Evolutionary conservation across 371 early-diverging fungal genomes (phyloP).

Genomic region (Mucor lusitanicus): DNA sequence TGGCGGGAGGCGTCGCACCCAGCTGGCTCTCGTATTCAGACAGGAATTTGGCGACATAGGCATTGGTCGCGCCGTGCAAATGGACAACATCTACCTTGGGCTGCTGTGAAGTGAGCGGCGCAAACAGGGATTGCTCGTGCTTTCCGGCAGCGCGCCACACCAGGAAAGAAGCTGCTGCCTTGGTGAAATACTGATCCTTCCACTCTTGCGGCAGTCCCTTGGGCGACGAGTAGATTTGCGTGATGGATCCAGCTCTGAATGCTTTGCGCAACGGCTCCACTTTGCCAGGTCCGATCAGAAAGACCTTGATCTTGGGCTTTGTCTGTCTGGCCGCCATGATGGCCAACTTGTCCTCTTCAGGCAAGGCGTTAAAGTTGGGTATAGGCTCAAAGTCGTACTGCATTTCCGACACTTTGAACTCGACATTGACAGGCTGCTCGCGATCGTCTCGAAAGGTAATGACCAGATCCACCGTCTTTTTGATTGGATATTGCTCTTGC

Average conservation of each 20-base stretch:
- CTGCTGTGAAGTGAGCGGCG: conserved; percentile 24
- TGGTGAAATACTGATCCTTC: conserved; percentile 65
- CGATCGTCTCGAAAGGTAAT: conserved; percentile 47
- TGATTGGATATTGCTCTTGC: conserved; percentile 39
- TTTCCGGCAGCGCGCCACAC: conserved; percentile 47
- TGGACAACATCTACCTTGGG: conserved; percentile 60
- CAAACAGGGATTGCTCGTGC: conserved; percentile 61
- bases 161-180: conserved; percentile 61
- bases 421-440: conserved; percentile 31
- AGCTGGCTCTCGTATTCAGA: conserved; percentile 36
- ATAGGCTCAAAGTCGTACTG: conserved; percentile 31
- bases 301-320: conserved; percentile 39
- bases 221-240: conserved; percentile 55
- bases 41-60: conserved; percentile 47
- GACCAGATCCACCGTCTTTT: conserved; percentile 34
- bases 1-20: conserved; percentile 49
- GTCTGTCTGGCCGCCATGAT: not conserved
- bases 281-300: conserved; percentile 58
- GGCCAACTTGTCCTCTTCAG: conserved; percentile 15
- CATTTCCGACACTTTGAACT: conserved; percentile 50
- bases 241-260: conserved; percentile 40
- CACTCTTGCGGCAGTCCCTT: conserved; percentile 62
- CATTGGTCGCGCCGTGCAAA: conserved; percentile 67
- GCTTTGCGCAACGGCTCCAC: conserved; percentile 52
- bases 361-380: not conserved